Base-by-base conservation (phyloP, 192 early-diverging fungal genomes). In the Coemansia sp. region DNA sequence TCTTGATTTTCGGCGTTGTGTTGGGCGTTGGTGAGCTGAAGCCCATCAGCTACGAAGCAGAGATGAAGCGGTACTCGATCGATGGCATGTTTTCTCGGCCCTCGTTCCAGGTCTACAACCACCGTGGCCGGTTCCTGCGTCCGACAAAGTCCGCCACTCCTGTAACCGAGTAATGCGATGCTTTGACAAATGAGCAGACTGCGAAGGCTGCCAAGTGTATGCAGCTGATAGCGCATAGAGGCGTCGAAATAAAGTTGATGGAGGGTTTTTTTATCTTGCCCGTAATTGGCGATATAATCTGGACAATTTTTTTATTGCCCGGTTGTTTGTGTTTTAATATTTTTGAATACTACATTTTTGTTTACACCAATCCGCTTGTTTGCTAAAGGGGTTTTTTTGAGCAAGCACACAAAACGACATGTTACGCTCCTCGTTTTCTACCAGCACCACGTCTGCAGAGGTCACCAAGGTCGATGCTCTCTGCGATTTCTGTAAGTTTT, bases 21-120 rank as follows among this genome's bases (percentile, higher is more conserved):
- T 14, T 68, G 18, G 68, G 78, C 12, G 73, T 80, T 34, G 78
- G 78, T 33, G 60, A 66, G 63, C 66, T 80, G 42, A 75, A 69
- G 69, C 73, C 73, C 0, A 66, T 80, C 51, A 80, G 78, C 78
- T 80, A 80, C 38, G 78, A 80, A 61, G 69, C 78, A 11, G 78
- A 80, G 69, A 80, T 80, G 78, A 80, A 75, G 73, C 78, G 78
- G 65, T 80, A 80, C 65, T 80, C 78, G 49, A 63, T 80, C 33
- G 73, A 80, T 34, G 78, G 78, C 52, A 59, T 80, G 30, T 80
- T 68, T 56, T 80, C 78, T 55, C 64, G 78, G 18, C 73, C 78
- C 25, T 80, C 78, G 52, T 80, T 80, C 73, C 78, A 80, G 63
- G 66, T 72, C 7, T 80, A 68, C 50, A 75, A 75, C 73, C 78